Evolutionary conservation across 768 basidiomycete species (phyloP).

Genomic region (Dioszegia crocea): DNA sequence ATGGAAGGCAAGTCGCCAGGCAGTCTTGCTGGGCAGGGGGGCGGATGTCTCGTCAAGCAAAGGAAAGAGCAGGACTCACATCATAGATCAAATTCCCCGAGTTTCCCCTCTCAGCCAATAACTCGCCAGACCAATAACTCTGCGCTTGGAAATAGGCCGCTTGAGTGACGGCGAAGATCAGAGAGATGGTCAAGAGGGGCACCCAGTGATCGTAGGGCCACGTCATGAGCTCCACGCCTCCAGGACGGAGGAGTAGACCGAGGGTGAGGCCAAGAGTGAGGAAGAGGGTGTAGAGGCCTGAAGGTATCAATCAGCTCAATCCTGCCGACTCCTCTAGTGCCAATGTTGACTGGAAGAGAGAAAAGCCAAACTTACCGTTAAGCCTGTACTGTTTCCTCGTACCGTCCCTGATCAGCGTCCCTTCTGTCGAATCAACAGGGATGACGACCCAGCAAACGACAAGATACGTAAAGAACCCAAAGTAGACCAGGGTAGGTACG

Average conservation of each 20-base stretch:
- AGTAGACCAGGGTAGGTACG: constrained; percentile 68
- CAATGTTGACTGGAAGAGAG: not conserved
- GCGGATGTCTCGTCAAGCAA: not conserved
- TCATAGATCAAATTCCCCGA: constrained; percentile 82
- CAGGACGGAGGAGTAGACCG: constrained; percentile 64
- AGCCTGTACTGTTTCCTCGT: constrained; percentile 81
- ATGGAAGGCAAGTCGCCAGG: too few species aligned
- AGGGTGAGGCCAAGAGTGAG: constrained; percentile 68
- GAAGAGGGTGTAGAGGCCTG: constrained; percentile 83
- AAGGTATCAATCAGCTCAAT: not conserved
- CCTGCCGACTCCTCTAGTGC: too few species aligned
- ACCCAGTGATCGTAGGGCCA: constrained; percentile 90
- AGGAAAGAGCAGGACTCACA: constrained; percentile 55
- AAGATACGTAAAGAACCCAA: constrained; percentile 87
- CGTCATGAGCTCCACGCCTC: constrained; percentile 75
- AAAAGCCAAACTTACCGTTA: constrained; percentile 63
- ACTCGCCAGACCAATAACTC: constrained; percentile 65
- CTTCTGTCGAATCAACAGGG: constrained; percentile 68
- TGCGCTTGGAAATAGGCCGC: constrained; percentile 64
- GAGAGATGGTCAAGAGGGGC: constrained; percentile 76
- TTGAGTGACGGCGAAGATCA: constrained; percentile 73
- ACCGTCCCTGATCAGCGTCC: constrained; percentile 69
- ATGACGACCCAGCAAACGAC: constrained; percentile 74
- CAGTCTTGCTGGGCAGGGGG: too few species aligned
- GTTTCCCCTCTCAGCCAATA: constrained; percentile 91